These are phyloP conservation scores for Mortierella sp. DNA, from an alignment of 371 early-diverging fungal species.

Conservation along the genomic window DNA sequence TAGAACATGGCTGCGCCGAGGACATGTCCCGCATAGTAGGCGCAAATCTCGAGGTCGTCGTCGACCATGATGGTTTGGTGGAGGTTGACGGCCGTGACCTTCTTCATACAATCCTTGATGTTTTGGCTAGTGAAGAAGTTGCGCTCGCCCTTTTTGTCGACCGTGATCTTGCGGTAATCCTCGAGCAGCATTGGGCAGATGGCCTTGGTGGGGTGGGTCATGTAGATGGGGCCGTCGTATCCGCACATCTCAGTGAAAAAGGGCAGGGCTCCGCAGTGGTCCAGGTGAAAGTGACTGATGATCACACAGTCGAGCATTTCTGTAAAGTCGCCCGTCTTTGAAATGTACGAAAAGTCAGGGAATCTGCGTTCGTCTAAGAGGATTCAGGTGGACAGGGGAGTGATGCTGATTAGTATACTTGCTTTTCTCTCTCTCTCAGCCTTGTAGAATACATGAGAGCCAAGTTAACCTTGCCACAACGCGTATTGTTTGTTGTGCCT, in stretches of 20 bases:
- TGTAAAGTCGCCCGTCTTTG: slow-evolving; percentile 87
- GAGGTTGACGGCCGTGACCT: slow-evolving; percentile 90
- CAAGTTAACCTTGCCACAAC: background rate
- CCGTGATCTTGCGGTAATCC: slow-evolving; percentile 91
- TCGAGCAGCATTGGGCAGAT: slow-evolving; percentile 94
- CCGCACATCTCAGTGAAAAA: slow-evolving; percentile 97
- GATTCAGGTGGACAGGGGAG: background rate
- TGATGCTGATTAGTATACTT: background rate
- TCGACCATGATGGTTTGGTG: slow-evolving; percentile 91
- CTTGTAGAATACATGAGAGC: no score
- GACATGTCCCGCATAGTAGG: slow-evolving; percentile 98
- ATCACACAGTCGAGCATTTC: slow-evolving; percentile 91
- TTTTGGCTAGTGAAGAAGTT: slow-evolving; percentile 89
- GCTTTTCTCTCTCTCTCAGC: no score
- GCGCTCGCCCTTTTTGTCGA: slow-evolving; percentile 88
- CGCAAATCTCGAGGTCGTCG: slow-evolving; percentile 87
- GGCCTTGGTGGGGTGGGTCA: slow-evolving; percentile 97
- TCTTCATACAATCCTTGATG: slow-evolving; percentile 91
- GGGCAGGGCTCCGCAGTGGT: slow-evolving; percentile 98
- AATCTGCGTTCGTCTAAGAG: slow-evolving; percentile 85
- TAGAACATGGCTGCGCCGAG: slow-evolving; percentile 99
- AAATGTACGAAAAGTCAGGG: slow-evolving; percentile 98
- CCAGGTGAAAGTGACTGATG: slow-evolving; percentile 97
- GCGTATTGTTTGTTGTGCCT: background rate
- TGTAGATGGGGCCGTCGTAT: slow-evolving; percentile 95